These are phyloP conservation scores for Ustilago esculenta DNA, from an alignment of 1,284 basidiomycete species.

Conservation along the genomic window DNA sequence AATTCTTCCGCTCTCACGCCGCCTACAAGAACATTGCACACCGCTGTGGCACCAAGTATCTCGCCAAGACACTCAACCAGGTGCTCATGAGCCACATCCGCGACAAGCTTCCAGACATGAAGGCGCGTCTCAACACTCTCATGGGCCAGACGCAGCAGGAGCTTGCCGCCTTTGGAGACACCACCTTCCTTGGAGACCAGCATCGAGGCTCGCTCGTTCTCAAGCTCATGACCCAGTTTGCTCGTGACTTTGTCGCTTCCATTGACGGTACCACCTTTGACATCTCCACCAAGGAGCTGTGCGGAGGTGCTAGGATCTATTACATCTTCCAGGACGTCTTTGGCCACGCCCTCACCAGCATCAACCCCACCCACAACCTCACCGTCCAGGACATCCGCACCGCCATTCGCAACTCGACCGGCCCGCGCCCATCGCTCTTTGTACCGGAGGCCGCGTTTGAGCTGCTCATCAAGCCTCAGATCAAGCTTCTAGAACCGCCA, in stretches of 20 bases:
- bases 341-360: constrained; percentile 86
- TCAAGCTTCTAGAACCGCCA: constrained; percentile 93
- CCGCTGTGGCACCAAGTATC: constrained; percentile 93
- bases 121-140: constrained; percentile 93
- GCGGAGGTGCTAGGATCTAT: constrained; percentile 96
- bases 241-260: constrained; percentile 94
- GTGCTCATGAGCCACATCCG: constrained; percentile 97
- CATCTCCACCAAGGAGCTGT: constrained; percentile 97
- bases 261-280: constrained; percentile 98
- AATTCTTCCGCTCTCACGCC: constrained; percentile 89
- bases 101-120: constrained; percentile 99
- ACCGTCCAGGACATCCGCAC: constrained; percentile 96
- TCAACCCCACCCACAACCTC: constrained; percentile 90
- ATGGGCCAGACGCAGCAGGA: constrained; percentile 99
- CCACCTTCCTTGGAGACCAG: constrained; percentile 89
- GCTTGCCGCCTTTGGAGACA: constrained; percentile 92
- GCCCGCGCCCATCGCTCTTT: constrained; percentile 93
- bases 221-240: constrained; percentile 98
- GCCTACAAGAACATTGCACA: constrained; percentile 96
- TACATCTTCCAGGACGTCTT: constrained; percentile 99
- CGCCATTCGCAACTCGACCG: constrained; percentile 97
- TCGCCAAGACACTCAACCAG: constrained; percentile 93
- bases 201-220: constrained; percentile 74
- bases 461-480: constrained; percentile 96
- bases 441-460: constrained; percentile 98